Evolutionary conservation across 163 green algal genomes (phyloP), one percentile per base, ranked within the genome.

Genomic region (Prototheca stagnorum): DNA sequence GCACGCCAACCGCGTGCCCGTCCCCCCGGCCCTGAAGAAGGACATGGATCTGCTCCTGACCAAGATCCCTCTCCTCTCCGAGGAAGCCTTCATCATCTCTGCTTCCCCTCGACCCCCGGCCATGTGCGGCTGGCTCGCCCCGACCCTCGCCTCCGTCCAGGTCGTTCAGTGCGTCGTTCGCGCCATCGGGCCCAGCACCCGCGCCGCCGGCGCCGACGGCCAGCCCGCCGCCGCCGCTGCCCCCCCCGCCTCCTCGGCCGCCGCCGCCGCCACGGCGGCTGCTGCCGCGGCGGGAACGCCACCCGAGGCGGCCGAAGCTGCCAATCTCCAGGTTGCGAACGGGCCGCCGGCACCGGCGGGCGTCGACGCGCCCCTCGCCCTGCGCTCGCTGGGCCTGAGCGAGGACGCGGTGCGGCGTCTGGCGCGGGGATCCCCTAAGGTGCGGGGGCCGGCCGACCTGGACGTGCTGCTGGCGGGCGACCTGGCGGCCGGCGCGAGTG

Each of bases 11-110:
- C 61, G 86, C 2, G 51, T 74, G 35, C 40, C 57, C 3, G 62
- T 95, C 9, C 77, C 78, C 0, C 26, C 54, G 1, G 26, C 35
- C 6, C 69, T 96, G 50, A 49, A 80, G 40, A 65, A 62, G 12
- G 82, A 94, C 61, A 55, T 80, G 4, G 50, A 70, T 7, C 81
- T 78, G 37, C 50, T 93, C 24, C 58, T 93, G 23, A 61, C 72
- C 21, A 85, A 84, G 53, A 47, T 58, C 2, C 70, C 73, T 20
- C 29, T 61, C 19, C 61, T 96, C 34, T 57, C 94, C 47, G 77
- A 92, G 35, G 83, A 95, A 61, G 81, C 95, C 57, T 54, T 93
- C 22, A 89, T 86, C 50, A 74, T 95, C 29, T 59, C 73, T 4
- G 66, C 66, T 17, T 23, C 77, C 25, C 79, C 79, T 5, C 65